Conservation (phyloP, 345 rosid species). For the Passiflora organensis region DNA sequence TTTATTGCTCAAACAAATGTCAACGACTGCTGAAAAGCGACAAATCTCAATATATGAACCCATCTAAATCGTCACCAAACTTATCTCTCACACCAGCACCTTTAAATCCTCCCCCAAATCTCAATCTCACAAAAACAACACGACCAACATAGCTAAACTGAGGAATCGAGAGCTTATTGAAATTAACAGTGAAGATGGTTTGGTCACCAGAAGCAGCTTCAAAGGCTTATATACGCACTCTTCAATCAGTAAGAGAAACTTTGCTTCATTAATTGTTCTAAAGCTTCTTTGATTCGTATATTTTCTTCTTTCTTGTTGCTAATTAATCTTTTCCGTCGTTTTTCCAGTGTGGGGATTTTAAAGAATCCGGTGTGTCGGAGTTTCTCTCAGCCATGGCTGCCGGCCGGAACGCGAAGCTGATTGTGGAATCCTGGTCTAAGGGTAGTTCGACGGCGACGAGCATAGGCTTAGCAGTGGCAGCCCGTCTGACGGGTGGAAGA, state of each 20-base stretch:
- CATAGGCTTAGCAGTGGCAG: conserved; percentile 68
- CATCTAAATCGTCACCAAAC: neutral
- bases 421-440: conserved; percentile 68
- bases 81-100: neutral
- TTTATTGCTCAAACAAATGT: neutral
- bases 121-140: neutral
- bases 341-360: conserved; percentile 41
- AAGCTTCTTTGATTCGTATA: neutral
- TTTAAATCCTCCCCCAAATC: neutral
- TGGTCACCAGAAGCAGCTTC: conserved; percentile 87
- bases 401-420: conserved; percentile 73
- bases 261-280: neutral
- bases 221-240: conserved; percentile 65
- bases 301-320: conserved; percentile 2
- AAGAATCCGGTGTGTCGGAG: conserved; percentile 68
- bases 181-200: conserved; percentile 53
- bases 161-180: neutral
- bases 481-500: conserved; percentile 58
- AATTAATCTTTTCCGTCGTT: neutral
- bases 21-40: neutral
- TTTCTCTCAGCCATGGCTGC: conserved; percentile 83
- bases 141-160: neutral
- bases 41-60: neutral
- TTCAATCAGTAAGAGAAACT: conserved; percentile 41
- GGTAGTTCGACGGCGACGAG: conserved; percentile 63